Percentiles rank a stretch among this genome's conserved stretches.
Conservation (phyloP, 2,329 filamentous ascomycete species). For the Phialophora expanda region DNA sequence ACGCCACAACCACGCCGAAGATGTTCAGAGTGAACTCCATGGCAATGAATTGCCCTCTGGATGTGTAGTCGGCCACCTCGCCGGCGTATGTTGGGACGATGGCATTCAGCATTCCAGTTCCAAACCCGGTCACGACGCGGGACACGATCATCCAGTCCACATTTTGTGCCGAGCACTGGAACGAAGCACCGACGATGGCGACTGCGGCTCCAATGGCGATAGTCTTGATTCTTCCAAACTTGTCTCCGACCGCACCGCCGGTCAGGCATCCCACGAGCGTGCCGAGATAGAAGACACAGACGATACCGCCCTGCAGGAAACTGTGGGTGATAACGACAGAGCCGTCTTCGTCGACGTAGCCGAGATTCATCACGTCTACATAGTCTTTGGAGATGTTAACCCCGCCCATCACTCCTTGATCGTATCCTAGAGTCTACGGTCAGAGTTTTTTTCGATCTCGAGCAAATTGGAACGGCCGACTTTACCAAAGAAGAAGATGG, state of each 20-base stretch:
- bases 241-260: constrained; percentile 66
- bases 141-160: constrained; percentile 70
- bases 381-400: constrained; percentile 60
- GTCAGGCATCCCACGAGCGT: constrained; percentile 68
- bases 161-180: constrained; percentile 71
- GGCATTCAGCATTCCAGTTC: constrained; percentile 72
- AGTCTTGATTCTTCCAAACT: constrained; percentile 65
- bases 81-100: constrained; percentile 75
- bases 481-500: too few relatives aligned
- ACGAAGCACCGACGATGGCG: constrained; percentile 65
- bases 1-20: not conserved
- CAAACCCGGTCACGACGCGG: constrained; percentile 67
- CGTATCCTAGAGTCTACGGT: too few relatives aligned
- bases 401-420: constrained; percentile 47
- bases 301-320: constrained; percentile 10
- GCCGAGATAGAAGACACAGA: constrained; percentile 54
- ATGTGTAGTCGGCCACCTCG: constrained; percentile 70
- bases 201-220: constrained; percentile 65
- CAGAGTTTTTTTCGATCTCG: too few relatives aligned
- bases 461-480: too few relatives aligned
- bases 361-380: constrained; percentile 16
- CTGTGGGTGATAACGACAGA: not conserved
- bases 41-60: constrained; percentile 55
- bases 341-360: constrained; percentile 2
- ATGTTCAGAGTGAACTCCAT: constrained; percentile 13